phyloP scores from a whole-genome alignment of 345 rosid genomes.

The Cochlearia excelsa region DNA sequence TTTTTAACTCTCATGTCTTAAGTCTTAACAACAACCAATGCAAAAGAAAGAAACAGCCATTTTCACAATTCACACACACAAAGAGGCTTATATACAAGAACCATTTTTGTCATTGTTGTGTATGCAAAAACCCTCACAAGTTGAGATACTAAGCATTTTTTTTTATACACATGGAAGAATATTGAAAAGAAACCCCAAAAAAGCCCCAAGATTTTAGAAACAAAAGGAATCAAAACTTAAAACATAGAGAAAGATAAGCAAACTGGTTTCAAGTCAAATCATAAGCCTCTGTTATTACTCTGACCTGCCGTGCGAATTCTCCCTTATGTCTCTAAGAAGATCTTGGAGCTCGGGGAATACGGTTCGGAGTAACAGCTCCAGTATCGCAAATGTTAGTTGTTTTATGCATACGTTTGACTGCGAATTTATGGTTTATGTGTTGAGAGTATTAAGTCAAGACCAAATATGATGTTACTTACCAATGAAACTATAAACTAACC shows the following conservation, averaged over 20 bases:
- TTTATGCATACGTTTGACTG: constrained; percentile 92
- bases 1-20: constrained; percentile 14
- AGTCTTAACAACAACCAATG: neutral
- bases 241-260: constrained; percentile 16
- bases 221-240: constrained; percentile 14
- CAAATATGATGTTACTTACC: neutral
- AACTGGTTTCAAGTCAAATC: constrained; percentile 30
- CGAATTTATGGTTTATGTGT: constrained; percentile 10
- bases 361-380: constrained; percentile 65
- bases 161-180: constrained; percentile 34
- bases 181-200: constrained; percentile 19
- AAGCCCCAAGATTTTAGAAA: constrained; percentile 9
- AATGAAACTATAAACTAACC: constrained; percentile 40
- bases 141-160: constrained; percentile 11
- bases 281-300: constrained; percentile 20
- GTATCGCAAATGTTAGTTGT: constrained; percentile 75
- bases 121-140: constrained; percentile 18
- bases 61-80: neutral
- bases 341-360: constrained; percentile 87
- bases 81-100: constrained; percentile 29
- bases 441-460: neutral
- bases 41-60: constrained; percentile 4
- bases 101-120: constrained; percentile 23
- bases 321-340: constrained; percentile 61
- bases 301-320: constrained; percentile 36